These are phyloP conservation scores for Scedosporium boydii DNA, from an alignment of 2,329 filamentous ascomycete genomes.

Conservation along the genomic window DNA sequence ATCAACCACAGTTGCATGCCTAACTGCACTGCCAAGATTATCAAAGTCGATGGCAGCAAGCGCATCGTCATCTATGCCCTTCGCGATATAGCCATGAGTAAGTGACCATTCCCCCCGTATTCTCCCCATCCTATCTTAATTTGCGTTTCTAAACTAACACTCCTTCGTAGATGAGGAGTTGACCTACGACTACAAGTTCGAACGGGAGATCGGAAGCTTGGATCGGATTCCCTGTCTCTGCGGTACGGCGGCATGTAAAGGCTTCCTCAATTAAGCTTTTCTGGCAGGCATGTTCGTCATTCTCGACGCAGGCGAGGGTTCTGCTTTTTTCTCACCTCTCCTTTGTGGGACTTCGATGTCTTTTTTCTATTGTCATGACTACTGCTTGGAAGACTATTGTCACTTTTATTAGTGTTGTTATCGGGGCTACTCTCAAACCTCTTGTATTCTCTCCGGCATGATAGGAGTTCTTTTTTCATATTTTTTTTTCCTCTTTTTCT, in stretches of 20 bases:
- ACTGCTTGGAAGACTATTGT: background rate
- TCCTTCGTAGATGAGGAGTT: conserved; percentile 76
- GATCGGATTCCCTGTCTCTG: conserved; percentile 97
- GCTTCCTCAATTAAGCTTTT: conserved; percentile 75
- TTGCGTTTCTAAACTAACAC: conserved; percentile 8
- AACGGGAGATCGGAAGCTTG: conserved; percentile 87
- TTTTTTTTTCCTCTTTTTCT: background rate
- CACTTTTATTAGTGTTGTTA: background rate
- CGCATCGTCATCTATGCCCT: conserved; percentile 98
- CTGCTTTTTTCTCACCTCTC: background rate
- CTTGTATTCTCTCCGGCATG: background rate
- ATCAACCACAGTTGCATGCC: conserved; percentile 99
- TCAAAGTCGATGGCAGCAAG: conserved; percentile 96
- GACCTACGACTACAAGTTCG: conserved; percentile 99
- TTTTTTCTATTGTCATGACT: background rate
- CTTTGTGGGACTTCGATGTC: background rate
- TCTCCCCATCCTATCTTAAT: conserved; percentile 13
- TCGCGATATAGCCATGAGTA: conserved; percentile 90
- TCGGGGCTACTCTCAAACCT: background rate
- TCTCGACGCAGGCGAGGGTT: background rate
- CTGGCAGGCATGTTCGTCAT: background rate
- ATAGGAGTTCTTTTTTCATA: background rate
- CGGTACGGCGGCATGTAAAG: conserved; percentile 92
- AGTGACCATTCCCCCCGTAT: conserved; percentile 27
- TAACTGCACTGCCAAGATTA: conserved; percentile 98